These are phyloP conservation scores for Quercus phellos DNA, from an alignment of 331 rosid species.

Conservation along the genomic window DNA sequence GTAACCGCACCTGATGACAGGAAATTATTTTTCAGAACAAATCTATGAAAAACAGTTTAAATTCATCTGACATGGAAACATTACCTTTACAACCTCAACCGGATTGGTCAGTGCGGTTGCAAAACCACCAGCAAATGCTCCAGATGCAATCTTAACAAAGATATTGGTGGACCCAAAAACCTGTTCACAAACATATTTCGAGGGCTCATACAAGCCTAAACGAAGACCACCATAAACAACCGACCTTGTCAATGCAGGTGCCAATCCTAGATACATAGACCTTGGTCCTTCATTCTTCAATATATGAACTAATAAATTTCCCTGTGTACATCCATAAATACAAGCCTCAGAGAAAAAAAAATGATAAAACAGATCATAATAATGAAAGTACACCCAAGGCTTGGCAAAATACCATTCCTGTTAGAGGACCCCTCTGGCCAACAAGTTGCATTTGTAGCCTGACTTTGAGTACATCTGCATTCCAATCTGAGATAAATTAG, in stretches of 20 bases:
- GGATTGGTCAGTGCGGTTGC: slow-evolving; percentile 89
- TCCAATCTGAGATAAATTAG: slow-evolving; percentile 25
- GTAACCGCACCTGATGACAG: slow-evolving; percentile 75
- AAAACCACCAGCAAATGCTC: slow-evolving; percentile 71
- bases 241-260: slow-evolving; percentile 88
- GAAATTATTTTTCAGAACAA: slow-evolving; percentile 28
- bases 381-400: slow-evolving; percentile 17
- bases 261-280: slow-evolving; percentile 79
- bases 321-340: slow-evolving; percentile 48
- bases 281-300: slow-evolving; percentile 77
- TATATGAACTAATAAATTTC: slow-evolving; percentile 48
- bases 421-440: slow-evolving; percentile 87
- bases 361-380: slow-evolving; percentile 23
- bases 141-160: slow-evolving; percentile 76
- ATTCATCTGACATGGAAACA: background rate
- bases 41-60: background rate
- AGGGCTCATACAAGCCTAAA: slow-evolving; percentile 92
- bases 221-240: slow-evolving; percentile 92
- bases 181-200: slow-evolving; percentile 73
- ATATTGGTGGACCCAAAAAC: slow-evolving; percentile 81
- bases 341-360: slow-evolving; percentile 15
- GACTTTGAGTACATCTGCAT: slow-evolving; percentile 88
- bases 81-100: slow-evolving; percentile 86
- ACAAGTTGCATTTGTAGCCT: slow-evolving; percentile 99
- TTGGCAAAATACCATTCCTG: slow-evolving; percentile 72